Evolutionary conservation across 2,329 filamentous ascomycete genomes (phyloP).

Genomic region (Celoporthe dispersa): DNA sequence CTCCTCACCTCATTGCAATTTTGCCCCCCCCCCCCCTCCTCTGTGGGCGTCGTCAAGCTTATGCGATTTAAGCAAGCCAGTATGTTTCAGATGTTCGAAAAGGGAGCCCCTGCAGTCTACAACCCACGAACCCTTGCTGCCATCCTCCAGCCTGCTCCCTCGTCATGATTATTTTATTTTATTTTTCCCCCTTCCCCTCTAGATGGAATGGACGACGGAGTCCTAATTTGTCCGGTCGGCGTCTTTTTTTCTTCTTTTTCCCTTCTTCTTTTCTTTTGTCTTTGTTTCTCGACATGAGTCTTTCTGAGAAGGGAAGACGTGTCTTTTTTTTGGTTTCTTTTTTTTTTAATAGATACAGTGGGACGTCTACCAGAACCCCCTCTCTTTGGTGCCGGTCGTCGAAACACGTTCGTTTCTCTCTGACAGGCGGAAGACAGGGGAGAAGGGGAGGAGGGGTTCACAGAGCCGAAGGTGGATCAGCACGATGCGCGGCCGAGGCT

Average conservation of each 20-base stretch:
- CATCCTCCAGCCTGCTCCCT: neutral
- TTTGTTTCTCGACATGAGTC: neutral
- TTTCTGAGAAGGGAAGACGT: neutral
- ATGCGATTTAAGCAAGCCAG: conserved; percentile 21
- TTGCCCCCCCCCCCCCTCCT: conserved; percentile 5
- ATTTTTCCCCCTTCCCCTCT: neutral
- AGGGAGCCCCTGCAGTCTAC: conserved; percentile 18
- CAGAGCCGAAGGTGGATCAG: neutral
- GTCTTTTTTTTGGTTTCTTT: too few species aligned
- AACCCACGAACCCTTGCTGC: conserved; percentile 1
- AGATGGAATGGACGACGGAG: neutral
- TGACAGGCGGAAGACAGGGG: too few species aligned
- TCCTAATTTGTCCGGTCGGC: neutral
- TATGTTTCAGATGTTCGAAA: conserved; percentile 21
- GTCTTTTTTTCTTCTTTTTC: neutral
- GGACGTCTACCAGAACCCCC: too few species aligned
- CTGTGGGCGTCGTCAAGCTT: conserved; percentile 15
- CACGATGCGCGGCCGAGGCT: neutral
- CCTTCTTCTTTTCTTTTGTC: neutral
- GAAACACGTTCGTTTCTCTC: too few species aligned
- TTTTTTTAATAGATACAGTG: too few species aligned
- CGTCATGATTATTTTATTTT: neutral
- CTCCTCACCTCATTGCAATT: conserved; percentile 18
- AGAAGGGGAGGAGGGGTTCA: conserved; percentile 1
- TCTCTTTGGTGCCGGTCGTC: too few species aligned